phyloP scores from a whole-genome alignment of 345 rosid species.

The Ceriops tagal region DNA sequence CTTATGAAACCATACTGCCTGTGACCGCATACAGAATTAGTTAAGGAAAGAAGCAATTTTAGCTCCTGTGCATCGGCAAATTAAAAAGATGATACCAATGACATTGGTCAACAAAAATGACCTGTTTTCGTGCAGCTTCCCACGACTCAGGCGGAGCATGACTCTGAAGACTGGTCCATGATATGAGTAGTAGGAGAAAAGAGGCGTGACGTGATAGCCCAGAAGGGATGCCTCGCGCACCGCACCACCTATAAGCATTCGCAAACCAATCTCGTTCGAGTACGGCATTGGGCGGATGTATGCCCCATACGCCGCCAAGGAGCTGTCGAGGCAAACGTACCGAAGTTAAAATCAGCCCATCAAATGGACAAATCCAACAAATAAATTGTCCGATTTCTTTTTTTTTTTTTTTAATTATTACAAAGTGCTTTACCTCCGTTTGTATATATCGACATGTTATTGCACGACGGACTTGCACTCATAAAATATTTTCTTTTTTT shows the following conservation, averaged over 20 bases:
- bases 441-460: too few relatives aligned
- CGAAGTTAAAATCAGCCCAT: not conserved
- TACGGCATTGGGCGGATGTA: constrained; percentile 85
- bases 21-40: not conserved
- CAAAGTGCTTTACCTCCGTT: too few relatives aligned
- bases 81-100: not conserved
- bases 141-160: constrained; percentile 58
- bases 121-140: constrained; percentile 60
- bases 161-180: constrained; percentile 87
- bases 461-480: too few relatives aligned
- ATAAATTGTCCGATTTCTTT: too few relatives aligned
- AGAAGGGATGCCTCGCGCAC: constrained; percentile 78
- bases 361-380: too few relatives aligned
- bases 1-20: constrained; percentile 84
- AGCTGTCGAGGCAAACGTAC: constrained; percentile 36
- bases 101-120: constrained; percentile 12
- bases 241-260: constrained; percentile 91
- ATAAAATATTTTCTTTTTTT: too few relatives aligned
- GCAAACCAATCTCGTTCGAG: constrained; percentile 81
- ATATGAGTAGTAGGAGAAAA: constrained; percentile 76
- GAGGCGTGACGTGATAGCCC: constrained; percentile 70
- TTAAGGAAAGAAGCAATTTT: not conserved
- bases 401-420: too few relatives aligned
- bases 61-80: too few relatives aligned
- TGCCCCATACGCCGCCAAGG: constrained; percentile 84